A percentile compares a stretch with the other conserved stretches of the same genome.
These are phyloP conservation scores for Pseudodiploospora longispora DNA, from an alignment of 2,329 filamentous ascomycete genomes.

Conservation along the genomic window DNA sequence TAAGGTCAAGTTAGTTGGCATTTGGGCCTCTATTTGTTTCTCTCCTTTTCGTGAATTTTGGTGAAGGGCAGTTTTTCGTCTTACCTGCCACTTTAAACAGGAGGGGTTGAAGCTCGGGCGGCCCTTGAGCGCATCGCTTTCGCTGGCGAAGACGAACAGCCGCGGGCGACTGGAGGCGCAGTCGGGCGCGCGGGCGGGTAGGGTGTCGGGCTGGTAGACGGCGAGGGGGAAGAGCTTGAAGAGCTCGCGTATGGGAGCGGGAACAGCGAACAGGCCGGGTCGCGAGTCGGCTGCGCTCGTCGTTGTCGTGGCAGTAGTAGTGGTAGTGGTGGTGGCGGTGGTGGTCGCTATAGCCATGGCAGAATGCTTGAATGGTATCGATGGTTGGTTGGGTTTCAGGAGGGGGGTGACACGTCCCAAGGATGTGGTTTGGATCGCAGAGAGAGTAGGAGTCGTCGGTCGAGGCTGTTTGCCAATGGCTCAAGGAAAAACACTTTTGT, in stretches of 20 bases:
- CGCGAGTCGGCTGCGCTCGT: slow-evolving; percentile 9
- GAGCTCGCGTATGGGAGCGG: slow-evolving; percentile 67
- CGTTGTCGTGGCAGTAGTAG: slow-evolving; percentile 4
- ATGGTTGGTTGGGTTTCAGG: too few species aligned
- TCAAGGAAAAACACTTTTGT: too few species aligned
- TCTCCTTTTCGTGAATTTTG: neutral
- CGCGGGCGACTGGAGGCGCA: slow-evolving; percentile 39
- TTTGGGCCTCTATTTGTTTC: neutral
- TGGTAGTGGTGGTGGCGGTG: neutral
- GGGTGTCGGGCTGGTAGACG: slow-evolving; percentile 65
- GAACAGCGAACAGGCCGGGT: slow-evolving; percentile 48
- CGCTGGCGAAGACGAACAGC: slow-evolving; percentile 70
- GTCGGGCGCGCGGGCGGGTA: slow-evolving; percentile 52
- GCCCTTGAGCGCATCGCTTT: slow-evolving; percentile 50
- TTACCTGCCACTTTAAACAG: slow-evolving; percentile 93
- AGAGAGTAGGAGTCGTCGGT: too few species aligned
- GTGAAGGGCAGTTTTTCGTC: slow-evolving; percentile 15
- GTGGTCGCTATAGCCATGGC: too few species aligned
- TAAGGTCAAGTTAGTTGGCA: neutral
- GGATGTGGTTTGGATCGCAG: too few species aligned
- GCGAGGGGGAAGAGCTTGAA: slow-evolving; percentile 79
- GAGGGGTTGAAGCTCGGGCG: slow-evolving; percentile 80
- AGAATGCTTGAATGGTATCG: too few species aligned
- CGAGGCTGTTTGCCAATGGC: too few species aligned
- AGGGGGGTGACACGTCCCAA: too few species aligned